Evolutionary conservation across 2,329 filamentous ascomycete genomes (phyloP), one percentile per base, ranked within the genome.

Genomic region (Phialophora macrospora): DNA sequence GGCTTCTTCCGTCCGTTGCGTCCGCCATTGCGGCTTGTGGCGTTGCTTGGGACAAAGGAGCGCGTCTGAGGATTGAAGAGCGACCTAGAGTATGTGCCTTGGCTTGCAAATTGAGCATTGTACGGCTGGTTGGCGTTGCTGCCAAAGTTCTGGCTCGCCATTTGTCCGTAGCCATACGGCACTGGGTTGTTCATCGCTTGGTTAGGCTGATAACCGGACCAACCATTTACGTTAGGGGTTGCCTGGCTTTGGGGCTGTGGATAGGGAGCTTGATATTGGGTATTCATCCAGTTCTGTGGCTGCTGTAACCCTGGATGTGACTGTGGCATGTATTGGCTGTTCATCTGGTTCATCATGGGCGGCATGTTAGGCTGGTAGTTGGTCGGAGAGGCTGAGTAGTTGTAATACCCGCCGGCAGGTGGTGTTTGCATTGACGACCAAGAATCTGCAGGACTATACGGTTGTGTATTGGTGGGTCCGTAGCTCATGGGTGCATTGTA

Each of bases 31-130:
- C 77, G 76, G 14, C 73, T 68, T 41, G 75, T 67, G 34, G 73
- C 72, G 51, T 86, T 81, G 59, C 83, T 84, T 1, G 94, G 94
- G 26, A 97, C 87, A 77, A 98, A 97, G 0, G 93, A 91, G 74
- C 96, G 91, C 17, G 91, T 97, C 79, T 96, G 93, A 0, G 93
- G 94, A 75, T 97, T 97, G 80, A 98, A 97, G 12, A 90, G 87
- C 72, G 92, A 91, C 64, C 93, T 85, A 74, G 90, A 92, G 75
- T 87, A 96, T 78, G 90, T 95, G 41, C 92, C 92, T 14, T 92
- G 91, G 63, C 96, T 88, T 5, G 92, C 91, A 75, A 97, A 92
- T 74, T 93, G 90, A 12, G 59, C 34, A 62, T 65, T 65, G 20
- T 64, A 68, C 12, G 63, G 17, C n/a, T 62, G 59, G 55, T 62